Percentiles rank a stretch among this genome's conserved stretches.
These are phyloP conservation scores for Cymbidium sinense DNA, from an alignment of 106 monocot species.

Conservation along the genomic window DNA sequence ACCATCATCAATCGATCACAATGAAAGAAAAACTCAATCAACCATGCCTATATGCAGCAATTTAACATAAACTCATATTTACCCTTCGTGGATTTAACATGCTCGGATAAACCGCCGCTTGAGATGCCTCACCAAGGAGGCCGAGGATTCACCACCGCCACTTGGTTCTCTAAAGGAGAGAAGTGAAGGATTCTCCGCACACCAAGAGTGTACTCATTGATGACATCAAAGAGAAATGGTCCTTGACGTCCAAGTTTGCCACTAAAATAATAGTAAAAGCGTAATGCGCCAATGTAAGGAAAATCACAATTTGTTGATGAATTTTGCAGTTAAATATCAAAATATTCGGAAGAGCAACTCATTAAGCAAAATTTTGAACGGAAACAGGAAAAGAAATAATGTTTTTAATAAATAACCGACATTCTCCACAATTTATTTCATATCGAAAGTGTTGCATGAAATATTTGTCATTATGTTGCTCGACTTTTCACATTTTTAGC, in stretches of 20 bases:
- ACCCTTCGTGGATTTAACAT: conserved; percentile 35
- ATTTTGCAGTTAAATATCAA: no score
- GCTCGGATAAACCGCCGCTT: conserved; percentile 64
- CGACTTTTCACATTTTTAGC: no score
- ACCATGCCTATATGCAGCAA: no score
- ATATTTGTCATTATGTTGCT: no score
- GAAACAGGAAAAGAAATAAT: no score
- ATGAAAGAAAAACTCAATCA: no score
- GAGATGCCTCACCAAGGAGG: conserved; percentile 51
- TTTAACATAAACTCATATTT: not conserved
- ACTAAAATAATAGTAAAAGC: conserved; percentile 18
- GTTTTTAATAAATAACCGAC: no score
- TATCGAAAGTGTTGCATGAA: no score
- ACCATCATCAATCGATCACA: no score
- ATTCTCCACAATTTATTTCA: no score
- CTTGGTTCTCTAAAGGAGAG: conserved; percentile 84
- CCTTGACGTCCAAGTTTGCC: conserved; percentile 80
- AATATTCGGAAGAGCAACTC: no score
- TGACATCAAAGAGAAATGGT: conserved; percentile 68
- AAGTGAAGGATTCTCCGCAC: conserved; percentile 55
- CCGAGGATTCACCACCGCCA: conserved; percentile 75
- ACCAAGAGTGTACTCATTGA: conserved; percentile 66
- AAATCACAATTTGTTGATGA: not conserved
- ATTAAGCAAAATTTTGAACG: no score
- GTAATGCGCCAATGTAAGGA: not conserved